Percentiles rank a stretch among this genome's conserved stretches.
These are phyloP conservation scores for Digitaria exilis DNA, from an alignment of 202 grass and related monocot species.

Conservation along the genomic window DNA sequence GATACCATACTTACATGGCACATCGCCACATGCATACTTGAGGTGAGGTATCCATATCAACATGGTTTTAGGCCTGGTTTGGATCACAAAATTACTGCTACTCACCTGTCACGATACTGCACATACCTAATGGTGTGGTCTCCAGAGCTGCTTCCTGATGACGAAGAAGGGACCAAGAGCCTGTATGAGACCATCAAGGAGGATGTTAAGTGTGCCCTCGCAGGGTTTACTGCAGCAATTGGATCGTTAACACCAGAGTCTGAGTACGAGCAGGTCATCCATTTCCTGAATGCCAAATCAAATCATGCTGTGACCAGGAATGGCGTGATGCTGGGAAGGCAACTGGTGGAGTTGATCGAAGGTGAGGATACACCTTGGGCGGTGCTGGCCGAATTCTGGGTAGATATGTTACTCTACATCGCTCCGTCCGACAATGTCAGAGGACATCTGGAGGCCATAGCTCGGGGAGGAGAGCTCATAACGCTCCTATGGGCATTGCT, in stretches of 20 bases:
- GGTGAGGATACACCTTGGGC: background rate
- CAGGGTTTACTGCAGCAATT: background rate
- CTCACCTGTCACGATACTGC: slow-evolving; percentile 3
- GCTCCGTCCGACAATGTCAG: background rate
- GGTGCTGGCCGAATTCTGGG: slow-evolving; percentile 4
- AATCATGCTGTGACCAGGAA: background rate
- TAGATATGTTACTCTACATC: background rate
- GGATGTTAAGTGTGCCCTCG: background rate
- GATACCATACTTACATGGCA: slow-evolving; percentile 23
- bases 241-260: background rate
- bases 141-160: slow-evolving; percentile 11
- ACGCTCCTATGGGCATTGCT: background rate
- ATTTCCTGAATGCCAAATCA: background rate
- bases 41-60: background rate
- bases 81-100: background rate
- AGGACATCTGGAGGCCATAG: background rate
- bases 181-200: background rate
- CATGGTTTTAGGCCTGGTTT: background rate
- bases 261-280: background rate
- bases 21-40: slow-evolving; percentile 14
- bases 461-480: slow-evolving; percentile 21
- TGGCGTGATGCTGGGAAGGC: background rate
- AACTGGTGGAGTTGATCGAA: background rate
- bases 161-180: background rate
- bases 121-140: background rate